Percentiles rank a stretch among this genome's conserved stretches.
Conservation (phyloP, 345 rosid genomes). For the Eucalyptus albens region DNA sequence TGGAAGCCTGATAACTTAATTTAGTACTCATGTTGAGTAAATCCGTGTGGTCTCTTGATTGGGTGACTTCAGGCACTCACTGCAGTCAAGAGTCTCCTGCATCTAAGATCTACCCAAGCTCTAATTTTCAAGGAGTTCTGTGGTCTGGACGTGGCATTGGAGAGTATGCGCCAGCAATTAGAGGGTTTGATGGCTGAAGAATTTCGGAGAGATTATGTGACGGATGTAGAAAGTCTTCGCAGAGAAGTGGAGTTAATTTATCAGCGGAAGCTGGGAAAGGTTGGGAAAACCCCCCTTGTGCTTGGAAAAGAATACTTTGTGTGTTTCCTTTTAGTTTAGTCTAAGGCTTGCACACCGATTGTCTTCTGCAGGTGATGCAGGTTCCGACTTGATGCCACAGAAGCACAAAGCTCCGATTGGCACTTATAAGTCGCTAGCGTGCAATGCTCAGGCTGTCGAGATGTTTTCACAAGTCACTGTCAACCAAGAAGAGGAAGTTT, state of each 20-base stretch:
- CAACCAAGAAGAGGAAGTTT: background rate
- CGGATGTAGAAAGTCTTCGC: conserved; percentile 58
- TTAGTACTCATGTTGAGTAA: background rate
- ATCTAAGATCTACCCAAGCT: conserved; percentile 45
- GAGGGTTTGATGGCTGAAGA: conserved; percentile 48
- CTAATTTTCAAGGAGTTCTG: conserved; percentile 56
- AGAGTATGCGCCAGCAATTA: conserved; percentile 55
- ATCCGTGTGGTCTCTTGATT: background rate
- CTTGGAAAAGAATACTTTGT: background rate
- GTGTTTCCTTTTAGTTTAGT: background rate
- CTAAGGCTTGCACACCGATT: background rate
- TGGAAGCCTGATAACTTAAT: background rate
- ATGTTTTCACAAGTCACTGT: background rate
- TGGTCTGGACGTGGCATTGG: conserved; percentile 51
- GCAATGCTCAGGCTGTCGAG: background rate
- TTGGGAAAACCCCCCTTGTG: background rate
- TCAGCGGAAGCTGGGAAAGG: conserved; percentile 40
- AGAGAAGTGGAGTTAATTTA: conserved; percentile 58
- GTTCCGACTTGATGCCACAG: background rate
- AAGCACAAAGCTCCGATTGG: background rate
- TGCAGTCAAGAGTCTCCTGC: conserved; percentile 69
- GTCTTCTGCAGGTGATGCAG: background rate
- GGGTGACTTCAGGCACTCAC: conserved; percentile 46
- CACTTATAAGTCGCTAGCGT: background rate
- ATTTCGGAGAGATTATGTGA: conserved; percentile 46